Base-by-base conservation (phyloP, 768 basidiomycete genomes). In the Pseudohyphozyma bogoriensis region DNA sequence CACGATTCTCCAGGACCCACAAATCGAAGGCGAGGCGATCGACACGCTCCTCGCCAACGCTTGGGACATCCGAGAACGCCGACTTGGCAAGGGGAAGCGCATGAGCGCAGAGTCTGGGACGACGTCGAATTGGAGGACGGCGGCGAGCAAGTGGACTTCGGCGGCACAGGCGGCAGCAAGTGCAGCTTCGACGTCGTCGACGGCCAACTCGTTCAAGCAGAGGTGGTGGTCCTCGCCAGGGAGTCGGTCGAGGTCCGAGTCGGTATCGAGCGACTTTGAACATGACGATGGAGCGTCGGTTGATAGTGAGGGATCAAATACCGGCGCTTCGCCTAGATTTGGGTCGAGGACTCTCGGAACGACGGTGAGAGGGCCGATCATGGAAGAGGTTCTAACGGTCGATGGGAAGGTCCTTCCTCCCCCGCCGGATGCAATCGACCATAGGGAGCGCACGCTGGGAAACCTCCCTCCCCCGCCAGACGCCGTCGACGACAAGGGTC, bases 361-460 rank as follows among this genome's bases (percentile, higher is more conserved):
- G 33, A 22, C 11, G 29, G 32, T 15, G 16, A 15, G 31, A 16
- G 31, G 10, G 50, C 10, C 33, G 33, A 28, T 60, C 24, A 20
- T 57, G 1, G 53, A 50, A 16, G 62, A 62, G 39, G 46, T 60
- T 20, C 59, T 55, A 11, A 56, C 58, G 28, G 22, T 63, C 40
- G 61, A 60, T 3, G 65, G 65, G 35, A 66, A 63, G 46, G 47
- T 59, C 7, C 56, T 66, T 0, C 65, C 65, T 3, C 65, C 65
- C 0, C 65, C 65, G 1, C 65, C 65, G 3, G 61, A 55, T 0
- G 47, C 53, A 4, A 57, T 60, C 52, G 61, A 60, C 35, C 52
- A 51, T 20, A 28, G 52, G 9, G 50, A 42, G 26, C 36, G 12
- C 13, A 15, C 31, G 28, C 31, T 24, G 6, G 45, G 24, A 11